Conservation (phyloP, 2,329 filamentous ascomycete genomes). For the Paramyrothecium sp. region DNA sequence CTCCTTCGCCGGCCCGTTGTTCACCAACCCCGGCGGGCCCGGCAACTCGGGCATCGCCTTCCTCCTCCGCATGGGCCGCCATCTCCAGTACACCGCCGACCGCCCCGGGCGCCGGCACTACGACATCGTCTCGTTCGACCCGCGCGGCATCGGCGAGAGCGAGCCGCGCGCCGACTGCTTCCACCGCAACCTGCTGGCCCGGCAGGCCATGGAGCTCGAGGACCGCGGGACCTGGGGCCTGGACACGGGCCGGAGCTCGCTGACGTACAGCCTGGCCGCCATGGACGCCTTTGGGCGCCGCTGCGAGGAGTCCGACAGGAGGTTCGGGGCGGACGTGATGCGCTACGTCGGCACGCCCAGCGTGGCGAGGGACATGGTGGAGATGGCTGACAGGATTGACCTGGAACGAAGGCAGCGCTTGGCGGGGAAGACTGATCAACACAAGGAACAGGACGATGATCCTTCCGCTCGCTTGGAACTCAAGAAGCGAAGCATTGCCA, state of each 20-base stretch:
- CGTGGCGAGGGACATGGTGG: slow-evolving; percentile 42
- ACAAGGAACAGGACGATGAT: background rate
- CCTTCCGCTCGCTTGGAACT: background rate
- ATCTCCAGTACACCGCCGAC: slow-evolving; percentile 26
- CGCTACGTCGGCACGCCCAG: slow-evolving; percentile 32
- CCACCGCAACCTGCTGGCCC: slow-evolving; percentile 22
- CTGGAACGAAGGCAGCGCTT: slow-evolving; percentile 21
- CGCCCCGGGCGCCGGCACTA: slow-evolving; percentile 30
- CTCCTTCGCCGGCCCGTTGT: slow-evolving; percentile 38
- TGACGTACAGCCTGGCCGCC: slow-evolving; percentile 25
- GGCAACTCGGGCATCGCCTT: slow-evolving; percentile 36
- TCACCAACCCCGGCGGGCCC: slow-evolving; percentile 45
- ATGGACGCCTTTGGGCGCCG: slow-evolving; percentile 22
- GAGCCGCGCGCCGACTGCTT: slow-evolving; percentile 39
- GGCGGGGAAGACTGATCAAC: background rate
- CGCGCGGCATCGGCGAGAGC: slow-evolving; percentile 37
- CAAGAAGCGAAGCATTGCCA: background rate
- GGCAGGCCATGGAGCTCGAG: slow-evolving; percentile 27
- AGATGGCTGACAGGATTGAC: slow-evolving; percentile 39
- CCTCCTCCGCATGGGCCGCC: slow-evolving; percentile 19
- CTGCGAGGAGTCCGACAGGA: slow-evolving; percentile 19
- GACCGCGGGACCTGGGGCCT: slow-evolving; percentile 26
- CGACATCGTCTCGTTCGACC: slow-evolving; percentile 43
- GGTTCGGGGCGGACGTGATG: slow-evolving; percentile 23
- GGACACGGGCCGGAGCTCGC: slow-evolving; percentile 8